Evolutionary conservation across 306 rosid species (phyloP), one percentile per base, ranked within the genome.

Genomic region (Prinsepia uniflora): DNA sequence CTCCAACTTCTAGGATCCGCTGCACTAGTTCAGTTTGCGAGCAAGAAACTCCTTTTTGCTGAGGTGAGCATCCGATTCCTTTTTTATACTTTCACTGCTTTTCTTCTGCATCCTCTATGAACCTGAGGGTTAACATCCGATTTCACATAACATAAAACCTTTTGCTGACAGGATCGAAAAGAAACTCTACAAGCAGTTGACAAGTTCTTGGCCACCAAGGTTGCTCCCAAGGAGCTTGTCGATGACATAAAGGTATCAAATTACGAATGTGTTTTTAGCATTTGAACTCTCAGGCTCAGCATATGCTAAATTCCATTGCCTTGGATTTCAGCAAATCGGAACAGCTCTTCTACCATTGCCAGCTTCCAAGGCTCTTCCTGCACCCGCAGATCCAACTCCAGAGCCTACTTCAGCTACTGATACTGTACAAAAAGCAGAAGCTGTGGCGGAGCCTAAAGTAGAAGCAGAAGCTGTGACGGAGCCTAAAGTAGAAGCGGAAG

Each of bases 1-100:
- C 99, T 95, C 80, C 91, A 91, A 81, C 43, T 91, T 70, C 40
- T 95, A 55, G 99, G 99, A 50, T 84, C 99, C 12, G 97, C 89
- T 75, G 99, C 97, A 73, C 18, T 91, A 67, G 49, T 91, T 81
- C 99, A 95, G 86, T 82, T 89, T 66, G 91, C 75, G 72, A 82
- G 90, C 88, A 95, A 78, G 81, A 95, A 89, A 79, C 83, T 95
- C 69, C 87, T 95, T 40, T 95, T 82, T 75, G 97, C 99, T 0
- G 96, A 87, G 92, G 99, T 87, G 71, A 75, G 86, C 72, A 62
- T 49, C 15, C 42, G 13, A 48, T 22, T 61, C 36, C 60, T n/a
- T 58, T 1, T 24, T 7, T 36, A 7, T 15, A 30, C 55, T 70
- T 70, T 44, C 41, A 18, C 55, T 4, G 8, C 2, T 24, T 24